A percentile compares a stretch with the other conserved stretches of the same genome.
Conservation (phyloP, 306 rosid species). For the Hippophae rhamnoides region DNA sequence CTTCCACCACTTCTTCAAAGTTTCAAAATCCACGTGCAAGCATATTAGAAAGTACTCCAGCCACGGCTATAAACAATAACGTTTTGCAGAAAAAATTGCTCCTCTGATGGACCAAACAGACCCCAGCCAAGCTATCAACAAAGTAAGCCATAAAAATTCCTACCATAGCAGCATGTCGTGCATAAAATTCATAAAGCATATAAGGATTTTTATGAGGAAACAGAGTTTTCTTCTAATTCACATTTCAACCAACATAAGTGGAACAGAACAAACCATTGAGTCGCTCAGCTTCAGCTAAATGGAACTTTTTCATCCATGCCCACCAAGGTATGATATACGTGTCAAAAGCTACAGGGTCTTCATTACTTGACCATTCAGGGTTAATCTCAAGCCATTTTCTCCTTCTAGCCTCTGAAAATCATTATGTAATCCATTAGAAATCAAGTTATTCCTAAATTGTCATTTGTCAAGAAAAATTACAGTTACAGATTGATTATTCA, state of each 20-base stretch:
- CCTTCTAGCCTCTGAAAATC: constrained; percentile 80
- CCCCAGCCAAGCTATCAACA: constrained; percentile 54
- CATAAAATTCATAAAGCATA: constrained; percentile 6
- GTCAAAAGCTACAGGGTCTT: constrained; percentile 69
- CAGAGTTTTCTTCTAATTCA: constrained; percentile 3
- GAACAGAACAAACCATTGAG: constrained; percentile 61
- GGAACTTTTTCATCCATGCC: constrained; percentile 97
- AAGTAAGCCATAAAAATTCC: constrained; percentile 69
- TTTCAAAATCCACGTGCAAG: constrained; percentile 79
- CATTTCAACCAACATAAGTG: constrained; percentile 8
- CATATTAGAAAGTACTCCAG: constrained; percentile 79
- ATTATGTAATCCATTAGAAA: constrained; percentile 17
- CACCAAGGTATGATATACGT: constrained; percentile 95
- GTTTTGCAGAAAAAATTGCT: constrained; percentile 91
- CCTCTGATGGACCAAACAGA: constrained; percentile 94
- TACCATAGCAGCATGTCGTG: constrained; percentile 58
- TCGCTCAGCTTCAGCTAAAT: constrained; percentile 92
- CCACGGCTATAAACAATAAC: constrained; percentile 69
- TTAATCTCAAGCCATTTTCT: constrained; percentile 83
- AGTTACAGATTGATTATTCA: too few relatives aligned
- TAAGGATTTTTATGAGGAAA: constrained; percentile 1
- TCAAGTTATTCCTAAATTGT: constrained; percentile 18
- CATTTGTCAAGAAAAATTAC: constrained; percentile 3
- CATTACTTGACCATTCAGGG: constrained; percentile 78
- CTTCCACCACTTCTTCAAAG: constrained; percentile 67